Evolutionary conservation across 2,329 filamentous ascomycete species (phyloP), one percentile per base, ranked within the genome.

Genomic region (Furcasterigmium furcatum): DNA sequence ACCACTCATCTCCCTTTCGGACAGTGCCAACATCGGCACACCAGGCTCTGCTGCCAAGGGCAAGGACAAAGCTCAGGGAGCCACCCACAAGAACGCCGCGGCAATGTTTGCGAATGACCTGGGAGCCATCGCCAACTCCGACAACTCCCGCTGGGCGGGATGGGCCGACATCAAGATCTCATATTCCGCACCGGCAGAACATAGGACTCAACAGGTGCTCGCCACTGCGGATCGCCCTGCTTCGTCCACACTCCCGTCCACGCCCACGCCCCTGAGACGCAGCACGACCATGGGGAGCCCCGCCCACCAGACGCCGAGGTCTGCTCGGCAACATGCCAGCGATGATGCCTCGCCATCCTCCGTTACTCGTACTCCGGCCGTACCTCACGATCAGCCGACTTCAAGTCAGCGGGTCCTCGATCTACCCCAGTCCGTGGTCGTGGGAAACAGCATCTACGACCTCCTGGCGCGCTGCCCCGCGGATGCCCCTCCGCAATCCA

Each of bases 21-120:
- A 80, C 35, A 58, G 67, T 5, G 67, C 77, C 5, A 66, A 79
- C n/a, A 60, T 73, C 9, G 72, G 78, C 5, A 77, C 82, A 13
- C 72, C 67, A 29, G 73, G 73, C 12, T 79, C 82, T n/a, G 63
- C 70, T 19, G 68, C 68, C 44, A 95, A 95, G 67, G 82, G 79
- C 41, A 95, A 92, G 64, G 90, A 95, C 12, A 91, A 87, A 64
- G 63, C 70, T 3, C 59, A 66, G 46, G 56, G 52, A 42, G 55
- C 60, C 38, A 64, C 59, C 22, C 55, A 65, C 22, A 75, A 76
- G 56, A 73, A 73, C 46, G 71, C 79, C 19, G 74, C 75, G 6
- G 72, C 77, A 25, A 79, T 87, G 64, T 84, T 88, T 64, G 87
- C 88, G n/a, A 91, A 91, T 53, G 90, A 99, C 64, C 70, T 99